These are phyloP conservation scores for Prunus dulcis DNA, from an alignment of 306 rosid species.

Conservation along the genomic window DNA sequence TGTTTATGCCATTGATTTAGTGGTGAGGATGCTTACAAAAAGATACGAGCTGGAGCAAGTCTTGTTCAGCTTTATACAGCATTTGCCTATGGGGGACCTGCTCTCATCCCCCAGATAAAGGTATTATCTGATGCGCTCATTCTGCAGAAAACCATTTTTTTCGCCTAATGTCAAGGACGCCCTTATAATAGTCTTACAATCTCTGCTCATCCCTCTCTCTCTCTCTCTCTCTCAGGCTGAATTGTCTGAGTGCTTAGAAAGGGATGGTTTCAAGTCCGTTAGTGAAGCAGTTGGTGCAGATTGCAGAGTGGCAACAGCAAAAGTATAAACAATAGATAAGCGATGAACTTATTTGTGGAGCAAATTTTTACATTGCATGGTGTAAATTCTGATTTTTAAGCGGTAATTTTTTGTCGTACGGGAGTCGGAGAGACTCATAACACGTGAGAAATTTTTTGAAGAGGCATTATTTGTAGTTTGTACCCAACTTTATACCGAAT, in stretches of 20 bases:
- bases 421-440: background rate
- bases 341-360: background rate
- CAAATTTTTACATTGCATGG: background rate
- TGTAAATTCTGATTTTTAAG: background rate
- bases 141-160: background rate
- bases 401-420: background rate
- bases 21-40: slow-evolving; percentile 91
- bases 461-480: background rate
- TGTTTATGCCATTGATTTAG: slow-evolving; percentile 38
- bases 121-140: slow-evolving; percentile 37
- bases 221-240: slow-evolving; percentile 56
- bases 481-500: background rate
- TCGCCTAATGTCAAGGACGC: background rate
- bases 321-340: background rate
- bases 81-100: slow-evolving; percentile 95
- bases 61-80: slow-evolving; percentile 94
- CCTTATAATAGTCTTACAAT: slow-evolving; percentile 4
- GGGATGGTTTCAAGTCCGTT: slow-evolving; percentile 86
- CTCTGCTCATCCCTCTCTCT: slow-evolving; percentile 4
- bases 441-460: background rate
- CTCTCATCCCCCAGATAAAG: slow-evolving; percentile 94
- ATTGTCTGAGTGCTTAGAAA: slow-evolving; percentile 77
- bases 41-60: slow-evolving; percentile 87
- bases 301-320: slow-evolving; percentile 30
- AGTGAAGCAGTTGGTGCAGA: slow-evolving; percentile 92